A percentile compares a stretch with the other conserved stretches of the same genome.
These are phyloP conservation scores for Aureobasidium sp. DNA, from an alignment of 2,329 filamentous ascomycete genomes.

Conservation along the genomic window DNA sequence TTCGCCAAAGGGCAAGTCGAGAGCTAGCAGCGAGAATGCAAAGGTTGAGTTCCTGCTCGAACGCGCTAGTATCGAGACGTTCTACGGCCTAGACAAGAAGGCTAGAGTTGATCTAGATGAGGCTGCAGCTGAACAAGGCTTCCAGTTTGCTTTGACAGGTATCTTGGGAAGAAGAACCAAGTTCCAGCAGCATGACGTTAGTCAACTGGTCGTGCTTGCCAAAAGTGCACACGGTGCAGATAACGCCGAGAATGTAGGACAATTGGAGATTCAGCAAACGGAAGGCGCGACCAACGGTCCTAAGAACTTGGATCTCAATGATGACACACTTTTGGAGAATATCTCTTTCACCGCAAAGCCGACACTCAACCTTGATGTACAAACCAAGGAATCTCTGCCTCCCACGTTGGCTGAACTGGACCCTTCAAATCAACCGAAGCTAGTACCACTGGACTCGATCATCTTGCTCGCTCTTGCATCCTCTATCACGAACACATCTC, in stretches of 20 bases:
- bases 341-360: constrained; percentile 65
- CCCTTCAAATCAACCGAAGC: constrained; percentile 71
- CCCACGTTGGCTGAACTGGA: constrained; percentile 54
- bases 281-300: constrained; percentile 14
- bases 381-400: constrained; percentile 48
- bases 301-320: constrained; percentile 67
- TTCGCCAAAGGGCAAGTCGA: constrained; percentile 21
- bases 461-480: constrained; percentile 73
- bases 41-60: constrained; percentile 70
- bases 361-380: constrained; percentile 26
- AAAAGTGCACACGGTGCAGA: constrained; percentile 49
- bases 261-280: neutral
- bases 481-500: constrained; percentile 82
- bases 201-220: constrained; percentile 85
- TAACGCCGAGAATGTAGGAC: constrained; percentile 1
- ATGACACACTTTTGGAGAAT: constrained; percentile 84
- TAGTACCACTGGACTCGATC: constrained; percentile 78
- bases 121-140: constrained; percentile 58
- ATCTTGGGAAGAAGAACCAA: constrained; percentile 77
- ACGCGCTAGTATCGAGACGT: constrained; percentile 70
- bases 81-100: constrained; percentile 71
- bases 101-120: constrained; percentile 62
- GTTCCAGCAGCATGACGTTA: constrained; percentile 70
- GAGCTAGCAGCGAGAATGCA: constrained; percentile 23
- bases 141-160: constrained; percentile 77